These are phyloP conservation scores for Lodderomyces metapsilosis DNA, from an alignment of 1,139 yeast genomes.

Conservation along the genomic window DNA sequence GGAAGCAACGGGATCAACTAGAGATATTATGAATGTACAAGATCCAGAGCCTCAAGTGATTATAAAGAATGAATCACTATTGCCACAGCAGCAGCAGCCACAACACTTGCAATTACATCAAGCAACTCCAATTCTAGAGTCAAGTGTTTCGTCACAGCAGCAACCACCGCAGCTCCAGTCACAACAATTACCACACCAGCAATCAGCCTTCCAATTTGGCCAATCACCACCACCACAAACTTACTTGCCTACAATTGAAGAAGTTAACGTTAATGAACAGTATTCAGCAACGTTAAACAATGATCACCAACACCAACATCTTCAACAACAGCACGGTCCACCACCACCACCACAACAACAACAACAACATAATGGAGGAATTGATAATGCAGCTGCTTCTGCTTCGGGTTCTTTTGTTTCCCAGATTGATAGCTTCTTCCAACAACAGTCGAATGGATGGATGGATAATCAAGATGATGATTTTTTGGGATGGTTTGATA, in stretches of 20 bases:
- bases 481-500: constrained; percentile 94
- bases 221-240: constrained; percentile 15
- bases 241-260: constrained; percentile 14
- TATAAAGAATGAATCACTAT: background rate
- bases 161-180: constrained; percentile 6
- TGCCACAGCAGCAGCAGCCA: background rate
- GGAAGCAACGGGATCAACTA: constrained; percentile 62
- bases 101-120: constrained; percentile 1
- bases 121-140: constrained; percentile 4
- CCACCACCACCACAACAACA: background rate
- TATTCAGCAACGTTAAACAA: constrained; percentile 1
- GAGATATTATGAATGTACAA: constrained; percentile 9
- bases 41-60: background rate
- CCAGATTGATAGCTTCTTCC: constrained; percentile 59
- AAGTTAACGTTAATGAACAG: constrained; percentile 2
- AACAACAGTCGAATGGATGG: constrained; percentile 86
- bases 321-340: constrained; percentile 3
- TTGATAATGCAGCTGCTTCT: background rate
- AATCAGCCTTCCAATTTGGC: constrained; percentile 1
- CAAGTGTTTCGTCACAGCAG: constrained; percentile 1
- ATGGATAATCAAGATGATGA: constrained; percentile 75
- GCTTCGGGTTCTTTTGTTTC: constrained; percentile 26
- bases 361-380: background rate
- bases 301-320: background rate
- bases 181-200: constrained; percentile 2